phyloP scores from a whole-genome alignment of 805 yeast genomes.

The Ogataea sp. region DNA sequence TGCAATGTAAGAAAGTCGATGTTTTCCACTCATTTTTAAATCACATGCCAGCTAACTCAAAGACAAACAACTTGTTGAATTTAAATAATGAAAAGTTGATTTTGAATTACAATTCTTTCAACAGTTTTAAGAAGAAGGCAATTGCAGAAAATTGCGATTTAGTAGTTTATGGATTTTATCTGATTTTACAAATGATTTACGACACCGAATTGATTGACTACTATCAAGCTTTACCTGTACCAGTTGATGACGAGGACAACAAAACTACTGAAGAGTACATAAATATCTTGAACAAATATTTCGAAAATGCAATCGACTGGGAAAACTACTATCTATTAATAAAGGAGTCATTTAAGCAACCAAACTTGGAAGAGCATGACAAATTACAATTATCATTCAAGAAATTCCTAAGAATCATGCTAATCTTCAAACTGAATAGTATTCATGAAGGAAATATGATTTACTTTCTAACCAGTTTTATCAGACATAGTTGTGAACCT shows the following conservation, averaged over 20 bases:
- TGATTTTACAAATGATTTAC: constrained; percentile 14
- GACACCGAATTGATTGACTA: constrained; percentile 9
- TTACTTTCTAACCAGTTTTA: constrained; percentile 16
- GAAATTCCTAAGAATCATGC: constrained; percentile 14
- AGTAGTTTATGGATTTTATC: constrained; percentile 11
- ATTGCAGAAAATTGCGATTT: constrained; percentile 7
- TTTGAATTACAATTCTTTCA: constrained; percentile 18
- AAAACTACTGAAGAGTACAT: constrained; percentile 5
- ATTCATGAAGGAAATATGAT: constrained; percentile 14
- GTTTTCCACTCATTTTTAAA: constrained; percentile 15
- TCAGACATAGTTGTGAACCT: constrained; percentile 4
- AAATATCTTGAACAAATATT: constrained; percentile 4
- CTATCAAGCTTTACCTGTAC: constrained; percentile 9
- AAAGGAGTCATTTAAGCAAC: constrained; percentile 15
- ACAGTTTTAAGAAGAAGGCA: constrained; percentile 8
- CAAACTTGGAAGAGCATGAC: constrained; percentile 4
- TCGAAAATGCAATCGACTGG: neutral
- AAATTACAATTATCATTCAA: constrained; percentile 3
- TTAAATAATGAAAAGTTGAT: constrained; percentile 6
- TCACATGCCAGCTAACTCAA: constrained; percentile 22
- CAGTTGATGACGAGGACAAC: constrained; percentile 2
- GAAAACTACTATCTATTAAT: constrained; percentile 7
- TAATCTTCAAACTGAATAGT: constrained; percentile 18
- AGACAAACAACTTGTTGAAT: constrained; percentile 11
- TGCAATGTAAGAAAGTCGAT: constrained; percentile 19